Evolutionary conservation across 1,139 yeast genomes (phyloP), one percentile per base, ranked within the genome.

Genomic region (Arxiozyma bovina): DNA sequence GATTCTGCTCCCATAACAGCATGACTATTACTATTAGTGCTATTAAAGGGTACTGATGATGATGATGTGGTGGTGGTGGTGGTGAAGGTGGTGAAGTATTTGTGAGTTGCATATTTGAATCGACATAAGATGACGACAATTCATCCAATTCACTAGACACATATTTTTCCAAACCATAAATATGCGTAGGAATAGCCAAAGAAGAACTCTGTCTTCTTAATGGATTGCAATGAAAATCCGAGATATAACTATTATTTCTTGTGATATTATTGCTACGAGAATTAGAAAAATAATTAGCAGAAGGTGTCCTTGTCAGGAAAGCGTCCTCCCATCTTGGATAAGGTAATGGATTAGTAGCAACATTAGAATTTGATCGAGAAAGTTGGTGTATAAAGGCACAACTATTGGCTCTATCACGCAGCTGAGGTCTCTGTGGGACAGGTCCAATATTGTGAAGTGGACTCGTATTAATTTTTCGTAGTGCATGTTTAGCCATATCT

Each of bases 81-180:
- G 30, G 8, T 7, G 30, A 27, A 6, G 40, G 12, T 34, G 40
- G 6, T 15, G 40, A 34, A 34, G 17, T 34, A 15, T 17, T 15
- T 34, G n/a, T 12, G 40, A n/a, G 6, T 15, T 34, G 40, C 12
- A 15, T 34, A 12, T 34, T 34, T 34, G 40, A 15, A 25, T 25
- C 34, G 4, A 44, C 21, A 25, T 21, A 23, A 6, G 47, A 44
- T 5, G 58, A 51, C 4, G 63, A 60, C 20, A 61, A 42, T 15
- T 63, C 63, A 51, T 66, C 70, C 43, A 66, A 54, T 46, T 61
- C 66, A 20, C 63, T 55, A 8, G 62, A 55, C 25, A 66, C 67
- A 53, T 64, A 66, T 47, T 65, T 61, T 55, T 66, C 70, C 25
- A 65, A 53, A 20, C 68, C 65, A 53, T 63, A 65, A 11, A 66